Percentiles rank a stretch among this genome's conserved stretches.
phyloP scores from a whole-genome alignment of 768 basidiomycete genomes.

The Trametes cubensis region DNA sequence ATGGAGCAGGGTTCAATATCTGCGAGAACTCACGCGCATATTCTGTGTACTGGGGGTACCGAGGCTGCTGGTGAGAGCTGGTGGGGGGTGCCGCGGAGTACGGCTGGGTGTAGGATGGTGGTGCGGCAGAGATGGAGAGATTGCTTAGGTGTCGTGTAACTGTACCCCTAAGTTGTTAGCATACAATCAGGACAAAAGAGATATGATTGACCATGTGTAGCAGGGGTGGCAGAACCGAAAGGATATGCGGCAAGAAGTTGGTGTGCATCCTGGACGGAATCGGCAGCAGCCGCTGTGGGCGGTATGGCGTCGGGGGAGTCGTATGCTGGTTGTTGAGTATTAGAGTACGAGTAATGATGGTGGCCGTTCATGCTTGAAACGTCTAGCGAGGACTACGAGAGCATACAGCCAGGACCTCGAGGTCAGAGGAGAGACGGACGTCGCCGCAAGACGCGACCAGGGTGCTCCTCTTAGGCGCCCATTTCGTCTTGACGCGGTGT shows the following conservation, averaged over 20 bases:
- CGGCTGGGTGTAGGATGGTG: slow-evolving; percentile 67
- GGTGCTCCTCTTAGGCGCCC: slow-evolving; percentile 18
- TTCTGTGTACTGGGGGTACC: slow-evolving; percentile 62
- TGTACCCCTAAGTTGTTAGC: slow-evolving; percentile 33
- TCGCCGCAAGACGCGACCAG: slow-evolving; percentile 23
- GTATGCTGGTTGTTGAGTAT: not conserved
- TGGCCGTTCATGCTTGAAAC: slow-evolving; percentile 15
- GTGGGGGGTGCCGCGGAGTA: slow-evolving; percentile 38
- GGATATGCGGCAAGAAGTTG: slow-evolving; percentile 69
- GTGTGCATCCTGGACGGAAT: slow-evolving; percentile 70
- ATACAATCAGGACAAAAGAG: slow-evolving; percentile 17
- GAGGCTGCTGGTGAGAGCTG: slow-evolving; percentile 39
- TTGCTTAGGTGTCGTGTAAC: slow-evolving; percentile 68
- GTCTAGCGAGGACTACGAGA: not conserved
- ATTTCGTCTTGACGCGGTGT: slow-evolving; percentile 19
- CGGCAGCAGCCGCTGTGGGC: slow-evolving; percentile 32
- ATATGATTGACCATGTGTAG: slow-evolving; percentile 61
- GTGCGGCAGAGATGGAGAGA: slow-evolving; percentile 58
- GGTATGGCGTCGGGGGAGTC: not conserved
- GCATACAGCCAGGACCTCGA: not conserved
- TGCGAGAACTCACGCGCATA: slow-evolving; percentile 66
- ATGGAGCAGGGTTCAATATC: slow-evolving; percentile 50
- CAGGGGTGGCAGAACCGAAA: slow-evolving; percentile 75
- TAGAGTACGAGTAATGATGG: slow-evolving; percentile 1
- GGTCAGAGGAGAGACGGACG: not conserved